A percentile compares a stretch with the other conserved stretches of the same genome.
Evolutionary conservation across 768 basidiomycete genomes (phyloP).

Genomic region (Exidia glandulosa): DNA sequence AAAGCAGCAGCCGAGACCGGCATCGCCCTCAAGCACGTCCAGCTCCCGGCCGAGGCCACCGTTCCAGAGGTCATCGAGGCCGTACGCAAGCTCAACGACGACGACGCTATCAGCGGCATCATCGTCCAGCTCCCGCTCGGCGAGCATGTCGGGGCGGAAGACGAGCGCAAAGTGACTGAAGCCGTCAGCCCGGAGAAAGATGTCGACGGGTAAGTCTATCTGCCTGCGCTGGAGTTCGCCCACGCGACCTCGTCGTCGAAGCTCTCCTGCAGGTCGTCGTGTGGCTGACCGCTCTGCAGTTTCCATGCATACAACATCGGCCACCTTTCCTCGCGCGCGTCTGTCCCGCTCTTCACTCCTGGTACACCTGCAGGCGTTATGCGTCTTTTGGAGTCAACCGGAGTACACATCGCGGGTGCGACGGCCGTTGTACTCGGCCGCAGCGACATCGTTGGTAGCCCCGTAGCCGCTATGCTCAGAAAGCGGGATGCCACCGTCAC

Average conservation of each 20-base stretch:
- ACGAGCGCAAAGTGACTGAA: slow-evolving; percentile 88
- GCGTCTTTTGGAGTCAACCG: slow-evolving; percentile 80
- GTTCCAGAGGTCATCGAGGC: slow-evolving; percentile 65
- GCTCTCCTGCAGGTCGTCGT: not conserved
- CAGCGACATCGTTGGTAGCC: slow-evolving; percentile 95
- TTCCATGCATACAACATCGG: slow-evolving; percentile 99
- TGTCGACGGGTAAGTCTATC: slow-evolving; percentile 73
- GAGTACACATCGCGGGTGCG: slow-evolving; percentile 62
- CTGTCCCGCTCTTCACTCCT: slow-evolving; percentile 81
- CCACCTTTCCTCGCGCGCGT: slow-evolving; percentile 81
- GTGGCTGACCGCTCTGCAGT: too few relatives aligned
- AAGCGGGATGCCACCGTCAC: slow-evolving; percentile 92
- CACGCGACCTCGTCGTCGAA: slow-evolving; percentile 1
- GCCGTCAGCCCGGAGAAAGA: slow-evolving; percentile 90
- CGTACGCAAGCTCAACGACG: slow-evolving; percentile 74
- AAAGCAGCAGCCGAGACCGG: slow-evolving; percentile 94
- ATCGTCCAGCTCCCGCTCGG: slow-evolving; percentile 93
- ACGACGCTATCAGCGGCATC: slow-evolving; percentile 75
- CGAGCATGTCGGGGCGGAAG: slow-evolving; percentile 66
- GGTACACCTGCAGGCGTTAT: slow-evolving; percentile 95
- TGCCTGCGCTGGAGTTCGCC: too few relatives aligned
- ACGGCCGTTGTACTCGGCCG: slow-evolving; percentile 90
- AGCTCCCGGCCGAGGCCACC: slow-evolving; percentile 52
- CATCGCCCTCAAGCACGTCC: slow-evolving; percentile 74
- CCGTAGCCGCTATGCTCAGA: slow-evolving; percentile 83